These are phyloP conservation scores for Trichoderma semiorbis DNA, from an alignment of 2,329 filamentous ascomycete genomes.

Conservation along the genomic window DNA sequence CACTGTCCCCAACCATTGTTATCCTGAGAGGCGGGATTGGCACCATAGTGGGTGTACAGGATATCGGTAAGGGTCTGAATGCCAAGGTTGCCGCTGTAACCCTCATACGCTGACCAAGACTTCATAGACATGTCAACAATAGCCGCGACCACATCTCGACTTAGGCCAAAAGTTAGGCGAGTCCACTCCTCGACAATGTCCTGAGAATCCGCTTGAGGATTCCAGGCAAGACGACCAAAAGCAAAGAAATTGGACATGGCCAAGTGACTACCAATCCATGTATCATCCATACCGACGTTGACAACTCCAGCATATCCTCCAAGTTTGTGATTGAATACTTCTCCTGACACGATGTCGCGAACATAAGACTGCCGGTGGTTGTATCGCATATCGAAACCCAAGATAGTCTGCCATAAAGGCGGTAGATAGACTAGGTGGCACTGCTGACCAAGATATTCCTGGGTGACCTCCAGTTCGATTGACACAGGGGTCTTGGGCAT, in stretches of 20 bases:
- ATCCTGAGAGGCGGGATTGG: conserved; percentile 64
- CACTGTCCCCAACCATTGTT: conserved; percentile 15
- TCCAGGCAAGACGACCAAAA: conserved; percentile 65
- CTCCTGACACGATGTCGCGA: conserved; percentile 58
- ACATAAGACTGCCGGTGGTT: conserved; percentile 54
- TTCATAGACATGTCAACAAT: conserved; percentile 39
- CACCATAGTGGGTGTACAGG: conserved; percentile 39
- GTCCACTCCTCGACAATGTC: conserved; percentile 58
- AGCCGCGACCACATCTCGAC: conserved; percentile 52
- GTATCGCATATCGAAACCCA: conserved; percentile 64
- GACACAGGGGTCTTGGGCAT: not conserved
- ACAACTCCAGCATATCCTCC: conserved; percentile 8
- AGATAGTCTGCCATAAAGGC: conserved; percentile 64
- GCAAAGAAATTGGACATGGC: conserved; percentile 71
- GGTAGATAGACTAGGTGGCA: conserved; percentile 63
- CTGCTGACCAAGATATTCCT: conserved; percentile 11
- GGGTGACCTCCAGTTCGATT: conserved; percentile 2
- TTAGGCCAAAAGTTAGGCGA: conserved; percentile 60
- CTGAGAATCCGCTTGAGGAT: conserved; percentile 44
- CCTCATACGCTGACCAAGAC: conserved; percentile 11
- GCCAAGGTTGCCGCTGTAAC: conserved; percentile 9
- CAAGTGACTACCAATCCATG: conserved; percentile 65
- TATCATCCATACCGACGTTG: conserved; percentile 3
- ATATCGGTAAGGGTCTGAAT: conserved; percentile 12
- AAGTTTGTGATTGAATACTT: conserved; percentile 49